phyloP scores from a whole-genome alignment of 192 early-diverging fungal species.

The Umbelopsis sp. region DNA sequence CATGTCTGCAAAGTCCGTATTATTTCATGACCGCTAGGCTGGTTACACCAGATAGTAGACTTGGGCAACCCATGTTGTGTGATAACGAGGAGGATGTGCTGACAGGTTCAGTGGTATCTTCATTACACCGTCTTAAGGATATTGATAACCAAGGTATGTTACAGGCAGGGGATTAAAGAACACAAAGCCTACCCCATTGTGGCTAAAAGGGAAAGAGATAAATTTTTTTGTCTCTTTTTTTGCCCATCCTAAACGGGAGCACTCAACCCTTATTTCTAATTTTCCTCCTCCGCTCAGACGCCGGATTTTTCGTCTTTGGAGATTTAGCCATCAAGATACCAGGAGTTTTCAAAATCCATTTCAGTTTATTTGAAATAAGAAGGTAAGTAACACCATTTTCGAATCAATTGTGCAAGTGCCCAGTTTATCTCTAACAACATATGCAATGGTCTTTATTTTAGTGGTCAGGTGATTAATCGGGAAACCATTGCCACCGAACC shows the following conservation, averaged over 20 bases:
- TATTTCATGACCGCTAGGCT: constrained; percentile 94
- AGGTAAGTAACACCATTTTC: constrained; percentile 40
- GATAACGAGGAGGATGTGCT: constrained; percentile 84
- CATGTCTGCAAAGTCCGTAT: constrained; percentile 75
- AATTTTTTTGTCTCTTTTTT: not conserved
- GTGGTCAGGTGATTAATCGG: constrained; percentile 78
- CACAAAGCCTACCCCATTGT: not conserved
- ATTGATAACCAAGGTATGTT: constrained; percentile 59
- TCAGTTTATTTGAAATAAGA: constrained; percentile 87
- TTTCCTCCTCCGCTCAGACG: constrained; percentile 48
- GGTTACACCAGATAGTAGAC: constrained; percentile 71
- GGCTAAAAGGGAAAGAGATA: not conserved
- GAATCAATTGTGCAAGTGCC: no score
- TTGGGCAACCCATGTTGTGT: constrained; percentile 81
- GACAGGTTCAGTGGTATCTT: constrained; percentile 90
- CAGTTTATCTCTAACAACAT: not conserved
- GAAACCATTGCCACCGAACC: constrained; percentile 75
- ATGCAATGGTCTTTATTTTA: constrained; percentile 20
- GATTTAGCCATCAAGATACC: constrained; percentile 88
- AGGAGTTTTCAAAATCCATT: constrained; percentile 75
- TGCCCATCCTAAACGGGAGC: not conserved
- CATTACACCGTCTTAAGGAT: constrained; percentile 85
- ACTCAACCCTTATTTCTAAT: not conserved
- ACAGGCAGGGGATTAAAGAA: no score
- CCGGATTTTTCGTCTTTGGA: constrained; percentile 92